phyloP scores from a whole-genome alignment of 192 early-diverging fungal species.

The Podila minutissima region DNA sequence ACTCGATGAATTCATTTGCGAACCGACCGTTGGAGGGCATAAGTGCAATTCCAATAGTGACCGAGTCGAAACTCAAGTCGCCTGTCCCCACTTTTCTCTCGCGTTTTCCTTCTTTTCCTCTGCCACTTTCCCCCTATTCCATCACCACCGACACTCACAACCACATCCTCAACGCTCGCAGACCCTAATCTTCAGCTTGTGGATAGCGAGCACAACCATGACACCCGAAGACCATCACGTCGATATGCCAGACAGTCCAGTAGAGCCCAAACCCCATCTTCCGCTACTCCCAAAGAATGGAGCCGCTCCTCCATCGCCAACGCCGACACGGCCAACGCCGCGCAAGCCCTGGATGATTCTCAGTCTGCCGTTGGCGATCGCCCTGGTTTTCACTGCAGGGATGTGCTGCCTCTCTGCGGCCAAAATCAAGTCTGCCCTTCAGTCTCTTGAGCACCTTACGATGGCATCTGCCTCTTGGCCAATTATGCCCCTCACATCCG shows the following conservation, averaged over 20 bases:
- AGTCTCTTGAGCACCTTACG: background rate
- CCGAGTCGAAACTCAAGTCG: no score
- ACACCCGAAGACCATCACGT: background rate
- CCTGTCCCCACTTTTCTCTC: no score
- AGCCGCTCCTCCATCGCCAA: background rate
- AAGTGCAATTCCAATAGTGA: no score
- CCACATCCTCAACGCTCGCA: no score
- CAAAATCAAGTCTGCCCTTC: background rate
- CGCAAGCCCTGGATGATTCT: conserved; percentile 20
- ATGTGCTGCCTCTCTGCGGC: conserved; percentile 13
- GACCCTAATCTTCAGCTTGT: no score
- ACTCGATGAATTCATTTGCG: no score
- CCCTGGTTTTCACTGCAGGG: conserved; percentile 14
- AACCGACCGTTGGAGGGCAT: no score
- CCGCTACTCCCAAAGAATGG: background rate
- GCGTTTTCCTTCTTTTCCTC: no score
- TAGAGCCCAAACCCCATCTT: background rate
- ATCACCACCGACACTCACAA: no score
- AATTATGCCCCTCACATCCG: background rate
- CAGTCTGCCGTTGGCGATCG: conserved; percentile 15
- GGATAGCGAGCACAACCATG: no score
- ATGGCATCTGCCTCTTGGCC: background rate
- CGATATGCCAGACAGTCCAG: background rate
- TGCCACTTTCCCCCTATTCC: no score
- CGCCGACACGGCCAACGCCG: background rate